These are phyloP conservation scores for Talaromyces sp. DNA, from an alignment of 2,329 filamentous ascomycete genomes.

Conservation along the genomic window DNA sequence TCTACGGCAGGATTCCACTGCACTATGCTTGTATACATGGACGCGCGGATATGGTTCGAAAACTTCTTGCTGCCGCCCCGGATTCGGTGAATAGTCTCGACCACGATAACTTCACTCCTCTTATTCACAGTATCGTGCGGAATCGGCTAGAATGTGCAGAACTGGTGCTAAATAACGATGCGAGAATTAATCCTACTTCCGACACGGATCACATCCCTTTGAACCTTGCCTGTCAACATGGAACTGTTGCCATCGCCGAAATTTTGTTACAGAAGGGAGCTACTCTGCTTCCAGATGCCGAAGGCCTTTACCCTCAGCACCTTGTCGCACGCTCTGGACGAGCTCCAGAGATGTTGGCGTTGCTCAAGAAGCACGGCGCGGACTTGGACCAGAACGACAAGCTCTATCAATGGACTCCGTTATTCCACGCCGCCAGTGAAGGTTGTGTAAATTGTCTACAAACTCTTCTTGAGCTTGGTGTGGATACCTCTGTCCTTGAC, in stretches of 20 bases:
- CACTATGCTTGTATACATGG: constrained; percentile 98
- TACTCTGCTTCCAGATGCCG: constrained; percentile 84
- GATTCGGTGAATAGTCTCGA: constrained; percentile 83
- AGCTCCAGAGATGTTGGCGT: constrained; percentile 70
- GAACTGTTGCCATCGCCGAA: constrained; percentile 78
- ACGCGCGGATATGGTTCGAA: constrained; percentile 74
- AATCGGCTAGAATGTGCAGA: constrained; percentile 77
- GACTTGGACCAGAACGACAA: constrained; percentile 92
- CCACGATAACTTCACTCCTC: constrained; percentile 93
- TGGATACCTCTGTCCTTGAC: constrained; percentile 74
- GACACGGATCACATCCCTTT: constrained; percentile 90
- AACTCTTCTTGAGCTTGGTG: constrained; percentile 73
- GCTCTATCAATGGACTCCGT: constrained; percentile 92
- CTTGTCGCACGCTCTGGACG: constrained; percentile 86
- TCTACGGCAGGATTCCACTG: constrained; percentile 87
- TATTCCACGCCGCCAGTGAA: constrained; percentile 95
- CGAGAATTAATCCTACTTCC: constrained; percentile 80
- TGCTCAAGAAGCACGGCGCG: constrained; percentile 81
- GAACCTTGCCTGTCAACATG: constrained; percentile 92
- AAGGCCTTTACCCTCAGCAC: constrained; percentile 96
- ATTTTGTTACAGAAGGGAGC: constrained; percentile 78
- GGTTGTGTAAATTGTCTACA: constrained; percentile 86
- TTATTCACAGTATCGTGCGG: constrained; percentile 93
- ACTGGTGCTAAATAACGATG: constrained; percentile 69
- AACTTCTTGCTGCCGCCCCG: constrained; percentile 65